phyloP scores from a whole-genome alignment of 2,329 filamentous ascomycete species.

The Penicillium sp. region DNA sequence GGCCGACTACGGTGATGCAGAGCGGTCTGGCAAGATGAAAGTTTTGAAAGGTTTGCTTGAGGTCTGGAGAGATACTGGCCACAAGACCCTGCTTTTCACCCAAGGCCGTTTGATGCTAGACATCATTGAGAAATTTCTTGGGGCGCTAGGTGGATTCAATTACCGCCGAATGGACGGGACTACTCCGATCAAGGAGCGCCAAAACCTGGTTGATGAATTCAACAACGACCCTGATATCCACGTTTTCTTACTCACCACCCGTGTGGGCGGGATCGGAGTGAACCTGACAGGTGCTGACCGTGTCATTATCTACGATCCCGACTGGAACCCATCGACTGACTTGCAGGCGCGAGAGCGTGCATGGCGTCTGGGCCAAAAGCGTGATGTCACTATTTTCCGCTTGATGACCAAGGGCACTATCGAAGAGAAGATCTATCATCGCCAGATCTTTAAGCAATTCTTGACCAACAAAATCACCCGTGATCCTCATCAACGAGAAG shows the following conservation, averaged over 20 bases:
- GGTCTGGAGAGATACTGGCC: conserved; percentile 86
- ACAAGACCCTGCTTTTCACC: conserved; percentile 90
- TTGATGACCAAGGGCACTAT: conserved; percentile 98
- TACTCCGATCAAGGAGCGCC: conserved; percentile 83
- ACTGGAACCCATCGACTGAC: conserved; percentile 98
- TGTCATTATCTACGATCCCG: conserved; percentile 97
- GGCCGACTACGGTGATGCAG: conserved; percentile 68
- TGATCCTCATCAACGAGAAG: conserved; percentile 89
- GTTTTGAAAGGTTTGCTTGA: conserved; percentile 84
- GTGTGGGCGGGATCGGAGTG: conserved; percentile 88
- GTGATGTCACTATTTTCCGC: conserved; percentile 91
- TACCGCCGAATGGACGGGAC: conserved; percentile 92
- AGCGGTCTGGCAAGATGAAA: conserved; percentile 91
- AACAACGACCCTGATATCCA: conserved; percentile 77
- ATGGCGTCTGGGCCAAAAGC: conserved; percentile 92
- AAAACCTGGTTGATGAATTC: conserved; percentile 87
- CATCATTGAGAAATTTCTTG: conserved; percentile 81
- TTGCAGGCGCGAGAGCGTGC: conserved; percentile 92
- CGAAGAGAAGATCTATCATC: conserved; percentile 98
- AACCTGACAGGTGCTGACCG: conserved; percentile 93
- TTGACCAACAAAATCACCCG: conserved; percentile 93
- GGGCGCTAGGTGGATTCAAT: conserved; percentile 64
- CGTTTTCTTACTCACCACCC: conserved; percentile 90
- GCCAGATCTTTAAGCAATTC: conserved; percentile 98
- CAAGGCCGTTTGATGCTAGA: conserved; percentile 95